phyloP scores from a whole-genome alignment of 345 rosid species.

The Raphanus sativus region DNA sequence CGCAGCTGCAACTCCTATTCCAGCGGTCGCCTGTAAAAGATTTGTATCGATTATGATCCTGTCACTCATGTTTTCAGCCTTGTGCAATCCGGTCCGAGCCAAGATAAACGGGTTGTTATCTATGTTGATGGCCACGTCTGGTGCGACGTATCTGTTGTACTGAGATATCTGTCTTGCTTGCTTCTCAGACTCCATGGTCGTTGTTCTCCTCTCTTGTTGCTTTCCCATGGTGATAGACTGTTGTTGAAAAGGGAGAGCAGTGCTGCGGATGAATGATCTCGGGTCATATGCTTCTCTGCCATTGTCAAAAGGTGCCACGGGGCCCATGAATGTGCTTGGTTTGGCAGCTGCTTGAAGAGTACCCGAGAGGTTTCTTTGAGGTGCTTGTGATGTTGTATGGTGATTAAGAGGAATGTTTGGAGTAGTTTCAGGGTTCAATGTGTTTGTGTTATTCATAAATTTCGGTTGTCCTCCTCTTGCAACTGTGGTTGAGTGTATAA shows the following conservation, averaged over 20 bases:
- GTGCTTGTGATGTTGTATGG: conserved; percentile 49
- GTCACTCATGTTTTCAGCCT: conserved; percentile 55
- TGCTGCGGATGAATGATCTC: conserved; percentile 57
- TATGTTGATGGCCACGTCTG: conserved; percentile 77
- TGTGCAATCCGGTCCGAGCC: conserved; percentile 60
- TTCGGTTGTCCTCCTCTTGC: conserved; percentile 50
- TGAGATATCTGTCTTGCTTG: conserved; percentile 63
- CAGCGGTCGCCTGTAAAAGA: conserved; percentile 62
- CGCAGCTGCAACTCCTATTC: conserved; percentile 52
- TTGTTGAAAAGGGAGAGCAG: conserved; percentile 43
- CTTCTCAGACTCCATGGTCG: conserved; percentile 50
- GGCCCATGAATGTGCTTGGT: conserved; percentile 65
- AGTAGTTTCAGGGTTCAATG: conserved; percentile 41
- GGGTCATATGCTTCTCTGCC: conserved; percentile 66
- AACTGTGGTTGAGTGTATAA: conserved; percentile 61
- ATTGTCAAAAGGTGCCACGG: conserved; percentile 59
- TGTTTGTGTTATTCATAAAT: conserved; percentile 42
- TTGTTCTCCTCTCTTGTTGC: conserved; percentile 52
- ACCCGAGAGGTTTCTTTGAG: conserved; percentile 72
- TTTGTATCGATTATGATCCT: conserved; percentile 55
- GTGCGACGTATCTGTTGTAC: conserved; percentile 51
- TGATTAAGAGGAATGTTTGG: conserved; percentile 49
- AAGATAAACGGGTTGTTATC: conserved; percentile 76
- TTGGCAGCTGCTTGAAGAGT: conserved; percentile 50
- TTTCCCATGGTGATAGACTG: conserved; percentile 51